Evolutionary conservation across 139 green algal species (phyloP), one percentile per base, ranked within the genome.

Genomic region (Volvox reticuliferus): DNA sequence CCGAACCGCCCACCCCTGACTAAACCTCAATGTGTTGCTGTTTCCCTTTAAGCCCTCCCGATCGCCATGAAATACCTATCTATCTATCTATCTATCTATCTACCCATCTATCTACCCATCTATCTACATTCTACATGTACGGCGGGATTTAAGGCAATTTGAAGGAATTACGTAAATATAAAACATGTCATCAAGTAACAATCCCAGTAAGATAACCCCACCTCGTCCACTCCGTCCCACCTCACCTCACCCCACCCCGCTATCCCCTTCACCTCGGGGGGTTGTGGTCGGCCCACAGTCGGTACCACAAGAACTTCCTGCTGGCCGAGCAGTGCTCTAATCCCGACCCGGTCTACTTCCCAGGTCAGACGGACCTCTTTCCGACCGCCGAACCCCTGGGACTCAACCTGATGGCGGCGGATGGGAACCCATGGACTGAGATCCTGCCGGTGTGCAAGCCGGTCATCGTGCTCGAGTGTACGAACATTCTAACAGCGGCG

Each of bases 261-360:
- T n/a, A 30, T 79, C 32, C 5, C 44, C 9, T 55, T 55, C 9
- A 5, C 44, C 44, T 5, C 5, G 44, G 44, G 44, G 44, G 44
- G 44, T 55, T 55, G 44, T 55, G 44, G 5, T n/a, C n/a, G n/a
- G n/a, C n/a, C 2, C 12, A 30, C 85, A 89, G 85, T 14, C 22
- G 22, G 1, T 89, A 89, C 69, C 86, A 90, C 86, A 90, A 90
- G 75, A 85, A 85, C 73, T 90, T 90, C 73, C 32, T 90, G 30
- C 32, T 78, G 20, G 86, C 86, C 12, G 30, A 90, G 55, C 22
- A 50, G 6, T 90, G 86, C 75, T 65, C 67, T 50, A 90, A 90
- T 50, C 37, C 19, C 0, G 86, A 90, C 55, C 86, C 86, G 2
- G 75, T 90, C n/a, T 67, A 78, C 75, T 84, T 90, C 30, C 73